Base-by-base conservation (phyloP, 202 grass and related monocot species). In the Zizania palustris region DNA sequence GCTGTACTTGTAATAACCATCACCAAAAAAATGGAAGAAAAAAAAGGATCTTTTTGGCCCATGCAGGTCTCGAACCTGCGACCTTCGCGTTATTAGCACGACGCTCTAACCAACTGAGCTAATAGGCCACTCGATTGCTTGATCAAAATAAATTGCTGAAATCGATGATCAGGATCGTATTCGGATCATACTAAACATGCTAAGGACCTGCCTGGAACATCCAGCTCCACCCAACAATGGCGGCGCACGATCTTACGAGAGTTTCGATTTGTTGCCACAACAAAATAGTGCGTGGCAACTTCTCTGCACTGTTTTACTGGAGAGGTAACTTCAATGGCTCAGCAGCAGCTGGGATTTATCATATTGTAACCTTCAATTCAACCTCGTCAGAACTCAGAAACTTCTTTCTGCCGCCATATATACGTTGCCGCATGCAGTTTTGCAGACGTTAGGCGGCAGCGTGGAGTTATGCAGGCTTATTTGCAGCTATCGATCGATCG, bases 61-160 rank as follows among this genome's bases (percentile, higher is more conserved):
- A 93, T 93, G 76, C 88, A 93, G 86, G 88, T 97, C 84, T 97
- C 82, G 86, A 97, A 97, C 91, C 88, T 93, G 84, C 82, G 88
- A 97, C 88, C 86, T 93, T 93, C 88, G 85, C 86, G 84, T 94
- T 97, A 92, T 97, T 97, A 97, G 88, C 91, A 93, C 86, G 86
- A 92, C 94, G 91, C 88, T 93, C 86, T 93, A 97, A 97, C 91
- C 86, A 93, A 28, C 94, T 97, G 88, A 97, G 91, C 88, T 90
- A 97, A 97, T 93, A 86, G 94, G 86, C 91, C 88, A 0, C 14
- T 4, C 7, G 41, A 11, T 21, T n/a, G n/a, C n/a, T n/a, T n/a
- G n/a, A n/a, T n/a, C n/a, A n/a, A n/a, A n/a, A n/a, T n/a, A n/a
- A n/a, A n/a, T n/a, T n/a, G n/a, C n/a, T n/a, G n/a, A n/a, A n/a